Base-by-base conservation (phyloP, 2,329 filamentous ascomycete genomes). In the Gyromitra esculenta region DNA sequence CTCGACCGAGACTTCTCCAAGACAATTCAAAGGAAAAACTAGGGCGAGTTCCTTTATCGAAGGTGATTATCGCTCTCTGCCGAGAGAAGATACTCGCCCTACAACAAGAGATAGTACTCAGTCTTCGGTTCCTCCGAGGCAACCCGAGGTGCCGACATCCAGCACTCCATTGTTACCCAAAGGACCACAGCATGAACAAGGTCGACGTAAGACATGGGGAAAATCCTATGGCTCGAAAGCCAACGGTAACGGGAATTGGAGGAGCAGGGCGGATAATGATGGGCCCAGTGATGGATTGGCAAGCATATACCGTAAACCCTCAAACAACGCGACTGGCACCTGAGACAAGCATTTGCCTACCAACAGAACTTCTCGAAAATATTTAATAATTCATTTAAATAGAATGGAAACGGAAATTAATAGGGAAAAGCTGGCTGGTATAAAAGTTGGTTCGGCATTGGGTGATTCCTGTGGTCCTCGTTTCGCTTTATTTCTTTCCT, bases 141-240 rank as follows among this genome's bases (percentile, higher is more conserved):
- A 66, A 43, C 54, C 67, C 39, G 75, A 77, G 18, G 35, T 21
- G 15, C 65, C 73, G 15, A 48, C 60, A 56, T 66, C 75, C 9
- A 67, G 48, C 15, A 77, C 63, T 11, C 64, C 72, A 37, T 54
- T 71, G 50, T 11, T 69, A 43, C 56, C 48, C n/a, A 72, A 75
- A 57, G 73, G 48, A 31, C 57, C 75, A 45, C 56, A 50, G 35
- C 70, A 63, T 68, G 74, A 74, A 15, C 69, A 69, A 52, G 63
- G 67, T 35, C 73, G 73, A 39, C 72, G 75, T 48, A 72, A 65
- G 39, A 77, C 66, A 39, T 77, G 65, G 71, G 75, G 75, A 15
- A 77, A 31, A 67, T 57, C 54, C n/a, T 76, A 72, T 62, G 73
- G 68, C 21, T 35, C 66, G 45, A 75, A 63, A 48, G 21, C 72